A percentile compares a stretch with the other conserved stretches of the same genome.
Conservation (phyloP, 192 early-diverging fungal genomes). For the Lunasporangiospora selenospora region DNA sequence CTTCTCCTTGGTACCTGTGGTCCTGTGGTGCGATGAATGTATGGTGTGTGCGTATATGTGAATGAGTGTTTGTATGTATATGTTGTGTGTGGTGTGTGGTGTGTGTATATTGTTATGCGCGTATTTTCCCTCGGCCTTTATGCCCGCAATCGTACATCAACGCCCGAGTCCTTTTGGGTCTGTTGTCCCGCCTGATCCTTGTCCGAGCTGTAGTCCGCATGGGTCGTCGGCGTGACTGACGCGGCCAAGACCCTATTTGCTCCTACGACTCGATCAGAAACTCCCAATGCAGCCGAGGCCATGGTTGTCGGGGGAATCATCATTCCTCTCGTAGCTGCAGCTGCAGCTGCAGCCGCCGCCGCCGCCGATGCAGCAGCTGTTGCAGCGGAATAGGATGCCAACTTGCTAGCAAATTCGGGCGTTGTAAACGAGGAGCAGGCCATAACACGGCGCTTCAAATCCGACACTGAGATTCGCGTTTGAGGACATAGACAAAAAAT, state of each 20-base stretch:
- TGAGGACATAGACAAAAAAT: conserved; percentile 56
- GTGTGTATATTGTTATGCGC: too few relatives aligned
- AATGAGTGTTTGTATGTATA: too few relatives aligned
- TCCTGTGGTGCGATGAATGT: too few relatives aligned
- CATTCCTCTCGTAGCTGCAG: too few relatives aligned
- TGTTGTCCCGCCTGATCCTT: conserved; percentile 36
- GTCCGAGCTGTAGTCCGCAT: background rate
- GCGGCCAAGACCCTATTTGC: background rate
- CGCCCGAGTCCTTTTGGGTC: conserved; percentile 42
- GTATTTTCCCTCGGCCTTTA: too few relatives aligned
- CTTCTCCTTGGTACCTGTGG: too few relatives aligned
- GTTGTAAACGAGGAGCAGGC: conserved; percentile 55
- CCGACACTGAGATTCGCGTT: conserved; percentile 50
- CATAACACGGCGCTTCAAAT: conserved; percentile 48
- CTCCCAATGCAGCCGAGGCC: background rate
- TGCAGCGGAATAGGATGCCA: too few relatives aligned
- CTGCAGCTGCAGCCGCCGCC: background rate
- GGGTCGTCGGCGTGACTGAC: background rate
- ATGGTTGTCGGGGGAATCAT: too few relatives aligned
- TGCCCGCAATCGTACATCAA: conserved; percentile 24
- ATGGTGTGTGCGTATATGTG: too few relatives aligned
- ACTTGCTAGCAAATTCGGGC: too few relatives aligned
- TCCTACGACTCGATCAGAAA: background rate
- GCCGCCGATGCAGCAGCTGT: background rate
- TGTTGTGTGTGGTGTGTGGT: too few relatives aligned